These are phyloP conservation scores for Alisma plantagoaquatica DNA, from an alignment of 106 monocot species.

Conservation along the genomic window DNA sequence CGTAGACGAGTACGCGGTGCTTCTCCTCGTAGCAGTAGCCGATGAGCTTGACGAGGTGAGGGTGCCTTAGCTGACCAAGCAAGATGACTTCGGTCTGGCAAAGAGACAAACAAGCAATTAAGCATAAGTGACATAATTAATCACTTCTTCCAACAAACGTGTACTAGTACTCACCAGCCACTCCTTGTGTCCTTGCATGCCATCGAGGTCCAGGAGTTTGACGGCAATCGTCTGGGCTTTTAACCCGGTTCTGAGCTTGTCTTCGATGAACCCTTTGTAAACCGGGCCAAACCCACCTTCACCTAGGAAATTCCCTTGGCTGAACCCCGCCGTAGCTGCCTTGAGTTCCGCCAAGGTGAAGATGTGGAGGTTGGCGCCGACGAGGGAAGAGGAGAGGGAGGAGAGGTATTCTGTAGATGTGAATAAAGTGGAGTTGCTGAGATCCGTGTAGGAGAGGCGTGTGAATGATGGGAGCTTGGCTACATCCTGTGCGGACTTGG, in stretches of 20 bases:
- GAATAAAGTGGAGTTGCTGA: constrained; percentile 35
- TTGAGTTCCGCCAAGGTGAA: constrained; percentile 62
- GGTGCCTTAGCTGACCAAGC: constrained; percentile 71
- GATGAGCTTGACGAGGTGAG: constrained; percentile 70
- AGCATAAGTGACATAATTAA: background rate
- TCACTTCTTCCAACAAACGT: background rate
- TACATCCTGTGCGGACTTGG: too few species aligned
- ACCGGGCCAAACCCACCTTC: constrained; percentile 89
- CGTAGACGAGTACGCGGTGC: constrained; percentile 72
- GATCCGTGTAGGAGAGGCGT: constrained; percentile 46
- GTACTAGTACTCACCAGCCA: constrained; percentile 52
- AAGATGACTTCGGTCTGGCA: constrained; percentile 72
- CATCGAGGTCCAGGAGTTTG: constrained; percentile 67
- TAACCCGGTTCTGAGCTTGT: constrained; percentile 51
- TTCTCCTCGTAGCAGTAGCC: constrained; percentile 81
- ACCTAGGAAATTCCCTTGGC: constrained; percentile 44
- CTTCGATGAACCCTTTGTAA: constrained; percentile 67
- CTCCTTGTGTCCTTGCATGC: constrained; percentile 75
- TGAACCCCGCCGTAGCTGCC: constrained; percentile 40
- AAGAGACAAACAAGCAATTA: background rate
- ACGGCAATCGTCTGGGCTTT: constrained; percentile 59
- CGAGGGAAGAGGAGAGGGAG: constrained; percentile 65
- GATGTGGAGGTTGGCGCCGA: constrained; percentile 44
- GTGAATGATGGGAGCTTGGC: constrained; percentile 19
- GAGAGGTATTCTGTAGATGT: too few species aligned